A percentile compares a stretch with the other conserved stretches of the same genome.
Evolutionary conservation across 495 filamentous ascomycete species (phyloP).

Genomic region (Talaromyces trachyspermus): DNA sequence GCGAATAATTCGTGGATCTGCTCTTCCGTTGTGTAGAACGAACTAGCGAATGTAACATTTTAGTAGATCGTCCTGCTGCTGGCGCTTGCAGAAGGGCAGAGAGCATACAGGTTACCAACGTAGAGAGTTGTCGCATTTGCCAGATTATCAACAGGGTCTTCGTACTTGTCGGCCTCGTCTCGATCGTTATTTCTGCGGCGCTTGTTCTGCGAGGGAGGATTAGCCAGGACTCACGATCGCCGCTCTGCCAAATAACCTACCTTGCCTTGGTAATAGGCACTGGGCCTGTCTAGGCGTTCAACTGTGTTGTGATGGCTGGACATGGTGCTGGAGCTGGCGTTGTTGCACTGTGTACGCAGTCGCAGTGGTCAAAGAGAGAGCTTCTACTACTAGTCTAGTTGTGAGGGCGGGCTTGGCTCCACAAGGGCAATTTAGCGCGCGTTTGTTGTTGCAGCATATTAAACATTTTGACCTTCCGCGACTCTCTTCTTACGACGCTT

Average conservation of each 20-base stretch:
- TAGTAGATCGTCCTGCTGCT: neutral
- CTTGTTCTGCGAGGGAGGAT: conserved; percentile 51
- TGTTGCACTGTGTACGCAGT: too few relatives aligned
- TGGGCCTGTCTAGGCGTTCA: conserved; percentile 80
- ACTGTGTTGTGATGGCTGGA: conserved; percentile 49
- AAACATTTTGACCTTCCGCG: too few relatives aligned
- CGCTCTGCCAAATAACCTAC: conserved; percentile 34
- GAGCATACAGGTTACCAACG: conserved; percentile 85
- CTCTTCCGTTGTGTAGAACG: conserved; percentile 99
- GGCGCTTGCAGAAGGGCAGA: neutral
- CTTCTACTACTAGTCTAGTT: neutral
- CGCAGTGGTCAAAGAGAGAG: neutral
- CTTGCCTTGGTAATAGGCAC: conserved; percentile 75
- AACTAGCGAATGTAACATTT: too few relatives aligned
- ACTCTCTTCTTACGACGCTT: too few relatives aligned
- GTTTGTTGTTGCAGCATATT: neutral
- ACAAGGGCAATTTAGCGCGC: conserved; percentile 1
- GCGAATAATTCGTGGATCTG: conserved; percentile 96
- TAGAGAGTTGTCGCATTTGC: conserved; percentile 90
- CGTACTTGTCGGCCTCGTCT: conserved; percentile 52
- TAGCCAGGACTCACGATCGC: conserved; percentile 1
- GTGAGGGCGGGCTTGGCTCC: neutral
- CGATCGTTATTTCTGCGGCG: conserved; percentile 51
- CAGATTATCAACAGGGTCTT: conserved; percentile 62
- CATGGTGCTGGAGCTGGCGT: too few relatives aligned